These are phyloP conservation scores for Arctium lappa DNA, from an alignment of 129 eudicot genomes.

Conservation along the genomic window DNA sequence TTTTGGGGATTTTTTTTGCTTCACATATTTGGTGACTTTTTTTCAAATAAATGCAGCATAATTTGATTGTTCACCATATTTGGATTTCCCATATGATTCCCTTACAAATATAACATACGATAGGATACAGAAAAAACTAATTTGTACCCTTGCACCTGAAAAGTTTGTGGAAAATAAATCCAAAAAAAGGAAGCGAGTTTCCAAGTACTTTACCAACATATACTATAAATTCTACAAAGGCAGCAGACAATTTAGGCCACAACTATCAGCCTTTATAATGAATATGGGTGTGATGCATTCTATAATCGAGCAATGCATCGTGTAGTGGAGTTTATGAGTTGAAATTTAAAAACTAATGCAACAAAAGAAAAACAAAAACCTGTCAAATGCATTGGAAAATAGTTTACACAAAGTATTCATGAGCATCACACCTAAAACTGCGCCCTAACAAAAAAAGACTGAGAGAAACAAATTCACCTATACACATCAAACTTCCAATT, in stretches of 20 bases:
- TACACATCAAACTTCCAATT: not conserved
- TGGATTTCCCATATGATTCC: not conserved
- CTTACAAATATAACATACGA: not conserved
- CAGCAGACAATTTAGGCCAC: not conserved
- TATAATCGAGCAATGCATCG: not conserved
- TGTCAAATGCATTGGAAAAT: not conserved
- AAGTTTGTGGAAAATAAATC: not conserved
- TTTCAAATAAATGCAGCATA: not conserved
- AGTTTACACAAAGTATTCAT: slow-evolving; percentile 2
- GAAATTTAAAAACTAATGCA: not conserved
- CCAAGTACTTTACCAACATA: not conserved
- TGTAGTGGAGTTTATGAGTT: not conserved
- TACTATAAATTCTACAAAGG: not conserved
- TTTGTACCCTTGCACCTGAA: not conserved
- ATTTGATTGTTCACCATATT: not conserved
- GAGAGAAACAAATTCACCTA: not conserved
- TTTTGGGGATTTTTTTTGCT: not conserved
- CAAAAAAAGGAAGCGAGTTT: not conserved
- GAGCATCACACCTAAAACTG: slow-evolving; percentile 10
- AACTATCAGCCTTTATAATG: not conserved
- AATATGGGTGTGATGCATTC: not conserved
- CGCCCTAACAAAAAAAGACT: not conserved
- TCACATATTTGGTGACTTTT: not conserved
- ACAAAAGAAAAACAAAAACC: not conserved
- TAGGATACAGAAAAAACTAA: not conserved